Evolutionary conservation across 352 stramenopile genomes (phyloP).

Genomic region (Detonula confervacea): DNA sequence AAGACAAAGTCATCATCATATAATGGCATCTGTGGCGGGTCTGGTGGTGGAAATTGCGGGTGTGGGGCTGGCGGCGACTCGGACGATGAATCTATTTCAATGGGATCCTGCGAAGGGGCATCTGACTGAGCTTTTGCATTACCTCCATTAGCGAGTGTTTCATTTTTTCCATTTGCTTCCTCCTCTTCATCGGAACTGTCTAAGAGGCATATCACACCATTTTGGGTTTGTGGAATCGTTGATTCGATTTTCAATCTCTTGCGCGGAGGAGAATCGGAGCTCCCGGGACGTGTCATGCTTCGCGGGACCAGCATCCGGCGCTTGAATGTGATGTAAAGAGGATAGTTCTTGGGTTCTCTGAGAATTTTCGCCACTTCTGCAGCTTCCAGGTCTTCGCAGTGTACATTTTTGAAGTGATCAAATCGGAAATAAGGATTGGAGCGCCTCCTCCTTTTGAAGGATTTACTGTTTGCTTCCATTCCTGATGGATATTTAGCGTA

Average conservation of each 20-base stretch:
- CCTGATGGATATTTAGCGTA: too few relatives aligned
- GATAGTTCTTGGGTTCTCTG: conserved; percentile 14
- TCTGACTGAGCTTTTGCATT: neutral
- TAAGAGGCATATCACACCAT: conserved; percentile 46
- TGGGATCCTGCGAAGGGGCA: neutral
- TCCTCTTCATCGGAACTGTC: conserved; percentile 56
- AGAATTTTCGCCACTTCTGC: conserved; percentile 30
- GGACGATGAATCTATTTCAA: neutral
- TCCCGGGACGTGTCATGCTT: neutral
- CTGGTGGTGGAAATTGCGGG: conserved; percentile 17
- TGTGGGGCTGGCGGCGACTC: neutral
- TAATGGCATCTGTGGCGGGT: conserved; percentile 23
- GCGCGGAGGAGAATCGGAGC: conserved; percentile 12
- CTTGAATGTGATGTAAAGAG: conserved; percentile 44
- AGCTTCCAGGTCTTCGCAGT: conserved; percentile 10
- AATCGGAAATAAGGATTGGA: conserved; percentile 30
- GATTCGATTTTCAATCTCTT: conserved; percentile 41
- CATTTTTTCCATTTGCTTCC: neutral
- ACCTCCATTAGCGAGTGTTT: neutral
- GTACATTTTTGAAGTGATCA: conserved; percentile 38
- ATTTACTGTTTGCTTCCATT: conserved; percentile 2
- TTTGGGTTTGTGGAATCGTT: conserved; percentile 3
- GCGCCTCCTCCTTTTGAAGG: conserved; percentile 5
- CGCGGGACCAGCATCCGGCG: neutral
- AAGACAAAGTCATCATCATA: conserved; percentile 56